These are phyloP conservation scores for Calonectria montana DNA, from an alignment of 2,329 filamentous ascomycete species.

Conservation along the genomic window DNA sequence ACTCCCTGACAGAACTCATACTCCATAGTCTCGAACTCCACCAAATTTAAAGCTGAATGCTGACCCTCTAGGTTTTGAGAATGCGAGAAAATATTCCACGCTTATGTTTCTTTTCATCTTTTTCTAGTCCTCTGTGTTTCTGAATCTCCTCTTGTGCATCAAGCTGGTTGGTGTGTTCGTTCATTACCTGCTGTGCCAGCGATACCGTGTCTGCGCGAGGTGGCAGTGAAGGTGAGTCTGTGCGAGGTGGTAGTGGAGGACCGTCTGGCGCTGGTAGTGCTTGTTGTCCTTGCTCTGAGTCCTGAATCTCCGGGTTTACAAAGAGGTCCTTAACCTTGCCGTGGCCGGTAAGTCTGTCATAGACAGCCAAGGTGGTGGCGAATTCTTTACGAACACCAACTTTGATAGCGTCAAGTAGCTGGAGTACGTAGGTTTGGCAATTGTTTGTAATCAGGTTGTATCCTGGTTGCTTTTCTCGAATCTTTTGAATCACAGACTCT, in stretches of 20 bases:
- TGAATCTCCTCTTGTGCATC: background rate
- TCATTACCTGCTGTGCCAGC: background rate
- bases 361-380: constrained; percentile 64
- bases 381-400: constrained; percentile 62
- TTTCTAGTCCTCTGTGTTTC: constrained; percentile 10
- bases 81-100: background rate
- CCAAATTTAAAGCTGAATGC: no score
- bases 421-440: constrained; percentile 67
- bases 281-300: background rate
- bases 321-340: constrained; percentile 66
- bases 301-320: background rate
- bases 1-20: background rate
- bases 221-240: background rate
- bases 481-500: constrained; percentile 64
- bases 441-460: constrained; percentile 72
- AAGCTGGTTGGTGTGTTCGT: background rate
- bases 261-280: background rate
- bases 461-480: constrained; percentile 58
- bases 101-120: constrained; percentile 29
- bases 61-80: background rate
- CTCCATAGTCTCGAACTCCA: background rate
- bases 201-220: background rate
- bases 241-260: background rate
- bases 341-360: constrained; percentile 60
- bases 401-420: constrained; percentile 65